A percentile compares a stretch with the other conserved stretches of the same genome.
phyloP scores from a whole-genome alignment of 768 basidiomycete genomes.

The Lactifluus volemus region DNA sequence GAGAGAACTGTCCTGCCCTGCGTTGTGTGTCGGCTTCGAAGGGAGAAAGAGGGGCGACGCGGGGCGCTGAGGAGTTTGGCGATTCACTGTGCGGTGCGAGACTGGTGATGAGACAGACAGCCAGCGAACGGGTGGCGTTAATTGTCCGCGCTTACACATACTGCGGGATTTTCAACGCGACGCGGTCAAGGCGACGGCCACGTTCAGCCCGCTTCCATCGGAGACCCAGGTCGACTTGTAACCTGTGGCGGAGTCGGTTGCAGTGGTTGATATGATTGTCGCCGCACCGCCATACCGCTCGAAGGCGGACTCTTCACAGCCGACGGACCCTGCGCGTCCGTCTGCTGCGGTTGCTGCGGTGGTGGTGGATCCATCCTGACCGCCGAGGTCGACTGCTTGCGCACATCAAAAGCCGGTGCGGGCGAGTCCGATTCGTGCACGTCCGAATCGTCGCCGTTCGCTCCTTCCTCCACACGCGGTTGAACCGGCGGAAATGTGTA shows the following conservation, averaged over 20 bases:
- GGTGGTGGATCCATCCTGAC: conserved; percentile 38
- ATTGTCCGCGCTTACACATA: background rate
- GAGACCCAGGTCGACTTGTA: conserved; percentile 9
- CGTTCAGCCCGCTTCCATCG: conserved; percentile 7
- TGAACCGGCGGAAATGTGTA: conserved; percentile 19
- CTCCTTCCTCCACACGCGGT: conserved; percentile 2
- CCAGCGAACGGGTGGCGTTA: background rate
- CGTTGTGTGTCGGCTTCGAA: background rate
- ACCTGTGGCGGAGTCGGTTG: background rate
- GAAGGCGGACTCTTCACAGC: conserved; percentile 4
- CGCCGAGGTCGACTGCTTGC: conserved; percentile 42
- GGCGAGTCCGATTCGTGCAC: conserved; percentile 35
- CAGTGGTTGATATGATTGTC: background rate
- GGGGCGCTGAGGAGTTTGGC: background rate
- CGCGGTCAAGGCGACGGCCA: background rate
- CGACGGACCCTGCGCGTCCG: conserved; percentile 2
- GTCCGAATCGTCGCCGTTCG: background rate
- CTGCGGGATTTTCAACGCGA: background rate
- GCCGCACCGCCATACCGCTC: background rate
- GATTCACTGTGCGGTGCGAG: background rate
- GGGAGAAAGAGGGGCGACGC: background rate
- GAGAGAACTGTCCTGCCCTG: conserved; percentile 12
- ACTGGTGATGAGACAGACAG: background rate
- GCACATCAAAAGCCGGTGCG: conserved; percentile 38
- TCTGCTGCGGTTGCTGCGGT: conserved; percentile 19